Evolutionary conservation across 2,329 filamentous ascomycete genomes (phyloP), one percentile per base, ranked within the genome.

Genomic region (Trichothecium sympodiale): DNA sequence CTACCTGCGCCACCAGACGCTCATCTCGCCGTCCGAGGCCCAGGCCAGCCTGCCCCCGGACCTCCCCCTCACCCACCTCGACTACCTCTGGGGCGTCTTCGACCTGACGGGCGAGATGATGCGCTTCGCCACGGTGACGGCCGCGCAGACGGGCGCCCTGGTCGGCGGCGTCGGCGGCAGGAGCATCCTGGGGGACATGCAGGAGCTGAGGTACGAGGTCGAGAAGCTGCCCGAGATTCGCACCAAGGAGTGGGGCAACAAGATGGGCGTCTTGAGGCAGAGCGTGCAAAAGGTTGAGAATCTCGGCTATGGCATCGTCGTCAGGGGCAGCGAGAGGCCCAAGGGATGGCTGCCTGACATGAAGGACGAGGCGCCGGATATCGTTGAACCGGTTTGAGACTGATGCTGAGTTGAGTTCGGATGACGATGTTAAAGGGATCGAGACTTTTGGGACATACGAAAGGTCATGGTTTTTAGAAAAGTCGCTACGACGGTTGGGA

Each of bases 91-190:
- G 43, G 91, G 89, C 8, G 61, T 98, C 3, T 95, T 94, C 51
- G 91, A 98, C 56, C 73, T 96, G 46, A 88, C 88, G 2, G 91
- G 91, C 28, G 91, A 98, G 63, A 69, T 96, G 65, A 98, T 98
- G 91, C 75, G 88, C 20, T 96, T 95, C 59, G 87, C 86, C 0
- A 91, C 94, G 34, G 88, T 88, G 5, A 77, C 79, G 17, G 83
- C 94, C 55, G 87, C 87, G 1, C 82, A 87, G 5, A 79, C 67
- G 7, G 82, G 81, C 12, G 61, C 56, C 46, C 56, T 67, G 42
- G 67, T 64, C 4, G 61, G 61, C 30, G 35, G 43, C 16, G 48
- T 49, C 36, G 46, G 16, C 16, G 29, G 16, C 6, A 59, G 75
- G 28, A 77, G 77, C 5, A 82, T 96, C 30, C 64, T 96, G 34